Base-by-base conservation (phyloP, 352 stramenopile species). In the Phytophthora ramorum region DNA sequence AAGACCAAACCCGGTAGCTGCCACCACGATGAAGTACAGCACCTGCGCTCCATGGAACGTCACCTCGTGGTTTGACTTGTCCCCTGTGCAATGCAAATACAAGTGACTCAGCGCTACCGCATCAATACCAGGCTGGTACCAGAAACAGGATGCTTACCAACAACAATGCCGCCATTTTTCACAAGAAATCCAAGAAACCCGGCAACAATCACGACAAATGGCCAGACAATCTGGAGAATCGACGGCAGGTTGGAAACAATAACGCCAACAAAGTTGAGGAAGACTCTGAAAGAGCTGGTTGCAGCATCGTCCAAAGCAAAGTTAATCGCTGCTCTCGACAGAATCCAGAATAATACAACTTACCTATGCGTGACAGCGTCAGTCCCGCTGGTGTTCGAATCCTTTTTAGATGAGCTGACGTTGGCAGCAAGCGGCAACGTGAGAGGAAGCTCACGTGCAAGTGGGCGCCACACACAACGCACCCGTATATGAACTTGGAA, bases 31-130 rank as follows among this genome's bases (percentile, higher is more conserved):
- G 59, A 91, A 95, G 69, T 95, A 96, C 17, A 93, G 58, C 19
- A 96, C 45, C 55, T 96, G 88, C 0, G 85, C 78, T 44, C 74
- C 79, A 40, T 96, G 88, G 43, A 95, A 84, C 2, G 78, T 74
- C 12, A 79, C 76, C 60, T 93, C 84, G 58, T 96, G 88, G 60
- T 92, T 95, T 1, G 83, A 83, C 55, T 93, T 96, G 71, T 96
- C 88, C 4, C 88, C 88, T 94, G 47, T 13, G 38, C 26, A 50
- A 12, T n/a, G 54, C 2, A n/a, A 52, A 34, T 22, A 55, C 37
- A 43, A 17, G 4, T 22, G 4, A 24, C 3, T 50, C 19, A 34
- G 1, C 30, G 12, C 9, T 51, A 17, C 7, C 12, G 30, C 20
- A 50, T 4, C 9, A 16, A 12, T 44, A 6, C 6, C 14, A 44